Evolutionary conservation across 106 monocot species (phyloP).

Genomic region (Allium sativum): DNA sequence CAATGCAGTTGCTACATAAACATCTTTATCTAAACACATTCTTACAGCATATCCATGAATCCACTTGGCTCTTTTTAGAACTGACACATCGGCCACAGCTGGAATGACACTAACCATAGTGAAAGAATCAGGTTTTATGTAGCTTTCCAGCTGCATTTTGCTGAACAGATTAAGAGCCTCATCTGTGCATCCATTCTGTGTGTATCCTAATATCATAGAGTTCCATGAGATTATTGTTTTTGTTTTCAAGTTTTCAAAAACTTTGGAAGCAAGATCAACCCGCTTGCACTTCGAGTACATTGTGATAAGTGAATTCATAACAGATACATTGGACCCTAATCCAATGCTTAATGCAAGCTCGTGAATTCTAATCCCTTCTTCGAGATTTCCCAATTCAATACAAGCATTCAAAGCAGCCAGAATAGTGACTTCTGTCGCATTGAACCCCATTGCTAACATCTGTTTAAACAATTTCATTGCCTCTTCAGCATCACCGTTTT

Average conservation of each 20-base stretch:
- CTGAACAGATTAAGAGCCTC: constrained; percentile 41
- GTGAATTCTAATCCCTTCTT: constrained; percentile 41
- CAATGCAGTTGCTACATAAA: constrained; percentile 54
- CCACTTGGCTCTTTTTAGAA: constrained; percentile 44
- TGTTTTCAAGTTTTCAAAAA: constrained; percentile 26
- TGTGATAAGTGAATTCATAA: constrained; percentile 62
- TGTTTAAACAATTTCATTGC: constrained; percentile 47
- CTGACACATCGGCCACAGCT: constrained; percentile 43
- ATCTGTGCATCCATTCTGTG: constrained; percentile 29
- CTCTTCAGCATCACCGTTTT: constrained; percentile 42
- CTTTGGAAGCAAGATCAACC: constrained; percentile 32
- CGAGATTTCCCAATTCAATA: constrained; percentile 34
- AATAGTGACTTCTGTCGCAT: constrained; percentile 43
- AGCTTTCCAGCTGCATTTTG: constrained; percentile 25
- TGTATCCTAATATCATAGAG: constrained; percentile 66
- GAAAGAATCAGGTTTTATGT: constrained; percentile 45
- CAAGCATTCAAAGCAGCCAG: constrained; percentile 51
- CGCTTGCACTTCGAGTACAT: constrained; percentile 77
- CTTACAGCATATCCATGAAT: constrained; percentile 50
- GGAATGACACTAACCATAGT: constrained; percentile 60
- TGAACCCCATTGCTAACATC: constrained; percentile 31
- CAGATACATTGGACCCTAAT: constrained; percentile 31
- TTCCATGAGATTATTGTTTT: constrained; percentile 77
- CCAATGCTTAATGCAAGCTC: constrained; percentile 30
- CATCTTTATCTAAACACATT: constrained; percentile 27